Evolutionary conservation across 2,329 filamentous ascomycete genomes (phyloP).

Genomic region (Claviceps capensis): DNA sequence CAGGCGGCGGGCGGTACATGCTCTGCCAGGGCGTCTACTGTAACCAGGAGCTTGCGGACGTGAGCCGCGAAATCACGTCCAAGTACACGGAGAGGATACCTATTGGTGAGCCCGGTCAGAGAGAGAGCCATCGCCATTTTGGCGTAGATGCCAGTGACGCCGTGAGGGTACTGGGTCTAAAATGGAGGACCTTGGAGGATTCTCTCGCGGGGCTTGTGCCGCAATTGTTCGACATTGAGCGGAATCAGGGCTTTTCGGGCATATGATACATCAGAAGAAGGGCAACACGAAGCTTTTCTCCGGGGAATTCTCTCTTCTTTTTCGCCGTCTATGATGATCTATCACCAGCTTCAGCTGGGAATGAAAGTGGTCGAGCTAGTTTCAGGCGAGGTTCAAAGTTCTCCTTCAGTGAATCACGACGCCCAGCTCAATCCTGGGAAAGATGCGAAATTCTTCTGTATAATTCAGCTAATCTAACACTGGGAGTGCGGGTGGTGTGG

Average conservation of each 20-base stretch:
- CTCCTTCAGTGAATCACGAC: too few species aligned
- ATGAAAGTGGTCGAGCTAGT: too few species aligned
- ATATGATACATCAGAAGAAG: neutral
- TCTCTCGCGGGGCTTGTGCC: slow-evolving; percentile 35
- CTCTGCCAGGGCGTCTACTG: slow-evolving; percentile 27
- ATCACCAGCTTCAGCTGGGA: too few species aligned
- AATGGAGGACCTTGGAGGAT: slow-evolving; percentile 35
- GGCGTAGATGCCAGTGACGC: slow-evolving; percentile 35
- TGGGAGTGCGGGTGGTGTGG: neutral
- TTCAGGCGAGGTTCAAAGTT: too few species aligned
- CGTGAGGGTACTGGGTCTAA: slow-evolving; percentile 34
- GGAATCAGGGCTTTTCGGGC: neutral
- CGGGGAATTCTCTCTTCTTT: neutral
- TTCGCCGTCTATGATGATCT: neutral
- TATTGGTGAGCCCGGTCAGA: slow-evolving; percentile 17
- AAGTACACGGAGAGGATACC: slow-evolving; percentile 19
- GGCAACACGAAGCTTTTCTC: neutral
- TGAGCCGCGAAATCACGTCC: slow-evolving; percentile 15
- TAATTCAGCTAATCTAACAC: neutral
- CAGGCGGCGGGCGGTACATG: slow-evolving; percentile 49
- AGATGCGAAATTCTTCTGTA: neutral
- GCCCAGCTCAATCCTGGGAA: too few species aligned
- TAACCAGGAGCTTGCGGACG: slow-evolving; percentile 25
- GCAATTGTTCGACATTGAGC: slow-evolving; percentile 15
- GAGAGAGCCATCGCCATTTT: slow-evolving; percentile 23